Evolutionary conservation across 2,329 filamentous ascomycete genomes (phyloP).

Genomic region (Colletotrichum scovillei): DNA sequence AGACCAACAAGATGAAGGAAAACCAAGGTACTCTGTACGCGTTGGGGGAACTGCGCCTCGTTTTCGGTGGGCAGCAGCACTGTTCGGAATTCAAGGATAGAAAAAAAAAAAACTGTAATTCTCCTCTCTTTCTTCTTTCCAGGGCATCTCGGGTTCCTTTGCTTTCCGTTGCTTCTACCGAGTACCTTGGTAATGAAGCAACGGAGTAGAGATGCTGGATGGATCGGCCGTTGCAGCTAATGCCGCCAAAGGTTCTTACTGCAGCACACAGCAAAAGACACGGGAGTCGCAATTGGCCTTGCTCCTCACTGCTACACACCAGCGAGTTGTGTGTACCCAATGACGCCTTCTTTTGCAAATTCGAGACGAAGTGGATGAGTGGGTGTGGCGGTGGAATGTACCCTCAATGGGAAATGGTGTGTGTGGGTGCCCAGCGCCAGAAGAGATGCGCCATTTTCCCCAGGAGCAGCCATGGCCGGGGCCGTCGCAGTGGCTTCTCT

Average conservation of each 20-base stretch:
- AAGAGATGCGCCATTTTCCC: slow-evolving; percentile 34
- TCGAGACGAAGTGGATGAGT: slow-evolving; percentile 26
- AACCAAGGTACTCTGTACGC: slow-evolving; percentile 3
- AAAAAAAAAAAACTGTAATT: background rate
- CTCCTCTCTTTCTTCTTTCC: background rate
- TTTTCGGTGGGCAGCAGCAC: slow-evolving; percentile 10
- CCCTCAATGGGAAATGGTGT: background rate
- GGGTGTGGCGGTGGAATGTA: slow-evolving; percentile 12
- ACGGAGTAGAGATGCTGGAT: background rate
- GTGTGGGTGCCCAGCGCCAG: slow-evolving; percentile 1
- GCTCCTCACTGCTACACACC: slow-evolving; percentile 1
- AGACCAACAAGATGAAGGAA: background rate
- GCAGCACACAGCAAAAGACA: background rate
- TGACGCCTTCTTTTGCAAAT: slow-evolving; percentile 9
- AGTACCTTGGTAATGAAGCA: background rate
- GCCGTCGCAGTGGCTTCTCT: background rate
- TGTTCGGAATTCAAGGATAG: background rate
- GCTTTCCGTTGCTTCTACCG: background rate
- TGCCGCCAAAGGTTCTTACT: background rate
- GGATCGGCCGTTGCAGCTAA: slow-evolving; percentile 21
- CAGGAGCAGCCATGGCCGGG: background rate
- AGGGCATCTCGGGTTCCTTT: slow-evolving; percentile 9
- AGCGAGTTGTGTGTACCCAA: background rate
- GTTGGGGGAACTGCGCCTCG: slow-evolving; percentile 17
- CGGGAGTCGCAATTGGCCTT: background rate